Evolutionary conservation across 495 filamentous ascomycete genomes (phyloP).

Genomic region (Neurospora sp.): DNA sequence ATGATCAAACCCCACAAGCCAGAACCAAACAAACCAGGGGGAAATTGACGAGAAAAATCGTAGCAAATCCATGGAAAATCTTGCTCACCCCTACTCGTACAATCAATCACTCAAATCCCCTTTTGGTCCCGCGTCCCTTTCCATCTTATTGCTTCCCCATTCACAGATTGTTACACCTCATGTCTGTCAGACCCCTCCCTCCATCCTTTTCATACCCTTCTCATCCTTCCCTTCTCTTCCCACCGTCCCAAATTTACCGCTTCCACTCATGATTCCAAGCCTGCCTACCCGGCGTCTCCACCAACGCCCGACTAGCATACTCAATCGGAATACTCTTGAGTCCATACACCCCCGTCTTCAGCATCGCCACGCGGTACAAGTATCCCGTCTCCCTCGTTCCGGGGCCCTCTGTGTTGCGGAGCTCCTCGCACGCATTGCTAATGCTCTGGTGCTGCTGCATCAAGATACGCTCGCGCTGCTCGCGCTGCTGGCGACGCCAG

Average conservation of each 20-base stretch:
- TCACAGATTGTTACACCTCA: background rate
- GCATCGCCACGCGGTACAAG: conserved; percentile 74
- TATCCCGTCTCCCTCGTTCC: conserved; percentile 55
- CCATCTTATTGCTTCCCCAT: background rate
- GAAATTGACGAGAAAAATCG: background rate
- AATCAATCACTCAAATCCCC: background rate
- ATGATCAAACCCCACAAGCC: background rate
- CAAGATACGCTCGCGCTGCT: conserved; percentile 49
- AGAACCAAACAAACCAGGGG: background rate
- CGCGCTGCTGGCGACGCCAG: conserved; percentile 53
- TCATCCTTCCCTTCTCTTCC: background rate
- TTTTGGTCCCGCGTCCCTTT: background rate
- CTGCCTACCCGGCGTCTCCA: conserved; percentile 58
- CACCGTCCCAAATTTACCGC: conserved; percentile 9
- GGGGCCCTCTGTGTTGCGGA: conserved; percentile 56
- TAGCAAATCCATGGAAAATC: background rate
- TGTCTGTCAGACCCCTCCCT: background rate
- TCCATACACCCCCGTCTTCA: conserved; percentile 68
- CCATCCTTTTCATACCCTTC: background rate
- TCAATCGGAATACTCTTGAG: conserved; percentile 65
- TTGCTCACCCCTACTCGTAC: background rate
- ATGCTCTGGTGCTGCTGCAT: conserved; percentile 69
- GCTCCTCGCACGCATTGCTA: conserved; percentile 67
- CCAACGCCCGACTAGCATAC: conserved; percentile 67
- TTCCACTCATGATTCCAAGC: conserved; percentile 75